Evolutionary conservation across 768 basidiomycete genomes (phyloP), one percentile per base, ranked within the genome.

Genomic region (Russula compacta): DNA sequence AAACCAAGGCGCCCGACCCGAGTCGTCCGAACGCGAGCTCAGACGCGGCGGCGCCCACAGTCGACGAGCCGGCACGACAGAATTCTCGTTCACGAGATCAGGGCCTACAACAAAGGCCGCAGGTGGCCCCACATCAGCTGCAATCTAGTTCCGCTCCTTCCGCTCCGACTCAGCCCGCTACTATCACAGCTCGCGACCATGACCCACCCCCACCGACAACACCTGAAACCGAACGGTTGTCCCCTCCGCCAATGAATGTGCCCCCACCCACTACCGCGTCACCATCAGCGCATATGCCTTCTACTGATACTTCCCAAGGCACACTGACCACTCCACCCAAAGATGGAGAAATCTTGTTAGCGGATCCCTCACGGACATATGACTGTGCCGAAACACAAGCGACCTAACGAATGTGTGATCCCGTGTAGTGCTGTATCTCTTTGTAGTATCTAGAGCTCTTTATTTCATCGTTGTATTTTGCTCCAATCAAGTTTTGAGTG

Each of bases 391-490:
- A 42, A 7, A 52, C 53, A 47, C 17, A 53, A 36, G 46, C 39
- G 44, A 53, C 43, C 17, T 63, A 58, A 40, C 36, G 6, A 40
- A 42, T 6, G 9, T 53, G 39, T 43, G 46, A 29, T 54, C 17
- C 47, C 43, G 14, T 58, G n/a, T 38, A 58, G 40, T 54, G 61
- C 61, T 63, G 61, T 63, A 63, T 63, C 56, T 56, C n/a, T 50
- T 29, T 63, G 57, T 63, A 63, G 21, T 51, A 58, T 63, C 56
- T 63, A 63, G 56, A 53, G 5, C 53, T 58, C 39, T 58, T 62
- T 58, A 58, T 63, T 42, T 53, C 39, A 33, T 47, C 19, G 24
- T 36, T 58, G 46, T 62, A 62, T 49, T 53, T 29, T 32, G 39
- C 44, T 39, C 21, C 3, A 9, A 19, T 35, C n/a, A 15, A 21